phyloP scores from a whole-genome alignment of 257 asterid genomes.

The Nicotiana noctiflora region DNA sequence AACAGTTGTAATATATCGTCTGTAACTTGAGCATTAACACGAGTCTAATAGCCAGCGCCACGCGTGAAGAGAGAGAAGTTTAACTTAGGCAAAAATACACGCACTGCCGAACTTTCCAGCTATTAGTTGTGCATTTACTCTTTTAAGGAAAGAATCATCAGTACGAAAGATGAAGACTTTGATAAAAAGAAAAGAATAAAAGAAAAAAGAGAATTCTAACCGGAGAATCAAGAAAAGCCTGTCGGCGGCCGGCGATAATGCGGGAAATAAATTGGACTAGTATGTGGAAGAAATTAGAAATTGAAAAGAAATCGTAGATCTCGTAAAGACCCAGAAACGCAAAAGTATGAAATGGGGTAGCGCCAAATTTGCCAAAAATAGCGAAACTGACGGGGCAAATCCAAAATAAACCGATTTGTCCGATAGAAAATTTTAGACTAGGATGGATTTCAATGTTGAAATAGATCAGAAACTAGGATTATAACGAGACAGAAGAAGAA shows the following conservation, averaged over 20 bases:
- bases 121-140: neutral
- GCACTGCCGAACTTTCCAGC: conserved; percentile 10
- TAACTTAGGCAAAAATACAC: neutral
- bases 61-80: conserved; percentile 6
- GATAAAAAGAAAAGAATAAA: neutral
- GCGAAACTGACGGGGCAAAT: neutral
- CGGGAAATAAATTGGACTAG: neutral
- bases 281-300: neutral
- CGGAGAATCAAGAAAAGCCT: neutral
- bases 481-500: neutral
- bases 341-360: neutral
- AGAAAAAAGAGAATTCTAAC: neutral
- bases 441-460: neutral
- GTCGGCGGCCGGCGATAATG: conserved; percentile 9
- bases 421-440: neutral
- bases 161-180: neutral
- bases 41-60: neutral
- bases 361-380: conserved; percentile 8
- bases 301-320: conserved; percentile 18
- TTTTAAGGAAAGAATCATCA: conserved; percentile 4
- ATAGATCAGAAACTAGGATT: neutral
- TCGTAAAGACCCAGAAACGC: conserved; percentile 6
- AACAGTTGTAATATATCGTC: neutral
- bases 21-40: neutral
- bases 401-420: neutral